Conservation (phyloP, 441 rosid species). For the Breynia disticha region DNA sequence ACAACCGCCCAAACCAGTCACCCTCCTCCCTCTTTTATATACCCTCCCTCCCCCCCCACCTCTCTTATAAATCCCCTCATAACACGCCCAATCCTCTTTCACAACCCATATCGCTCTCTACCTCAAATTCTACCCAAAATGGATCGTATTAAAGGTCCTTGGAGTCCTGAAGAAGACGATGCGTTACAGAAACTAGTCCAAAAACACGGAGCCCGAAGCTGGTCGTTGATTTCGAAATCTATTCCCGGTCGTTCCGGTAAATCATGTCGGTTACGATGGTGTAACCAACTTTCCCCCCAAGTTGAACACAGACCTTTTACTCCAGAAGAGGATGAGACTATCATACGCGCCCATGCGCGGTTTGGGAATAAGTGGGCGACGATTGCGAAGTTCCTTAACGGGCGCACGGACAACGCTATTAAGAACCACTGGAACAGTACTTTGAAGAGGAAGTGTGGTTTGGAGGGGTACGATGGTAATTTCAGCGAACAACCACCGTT, state of each 20-base stretch:
- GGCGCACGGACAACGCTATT: constrained; percentile 62
- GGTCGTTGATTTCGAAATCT: constrained; percentile 51
- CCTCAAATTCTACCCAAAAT: not conserved
- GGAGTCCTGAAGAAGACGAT: constrained; percentile 64
- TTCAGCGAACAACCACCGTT: too few species aligned
- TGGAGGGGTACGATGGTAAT: constrained; percentile 14
- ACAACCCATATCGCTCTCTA: too few species aligned
- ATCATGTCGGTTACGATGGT: constrained; percentile 66
- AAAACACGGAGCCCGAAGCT: constrained; percentile 46
- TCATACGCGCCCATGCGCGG: constrained; percentile 39
- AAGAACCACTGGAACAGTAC: constrained; percentile 72
- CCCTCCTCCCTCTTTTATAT: constrained; percentile 17
- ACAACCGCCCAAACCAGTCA: constrained; percentile 44
- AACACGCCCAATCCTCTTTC: too few species aligned
- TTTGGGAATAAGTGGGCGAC: constrained; percentile 71
- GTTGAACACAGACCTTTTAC: constrained; percentile 59
- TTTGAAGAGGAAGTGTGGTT: constrained; percentile 39
- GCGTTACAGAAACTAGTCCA: constrained; percentile 35
- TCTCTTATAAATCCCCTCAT: not conserved
- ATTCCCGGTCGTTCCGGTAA: constrained; percentile 64
- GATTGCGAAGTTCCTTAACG: constrained; percentile 55
- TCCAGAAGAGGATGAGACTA: constrained; percentile 45
- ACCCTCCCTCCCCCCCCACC: constrained; percentile 10
- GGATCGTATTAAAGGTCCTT: constrained; percentile 62
- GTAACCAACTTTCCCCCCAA: constrained; percentile 63